Evolutionary conservation across 345 rosid genomes (phyloP).

Genomic region (Corchorus capsularis): DNA sequence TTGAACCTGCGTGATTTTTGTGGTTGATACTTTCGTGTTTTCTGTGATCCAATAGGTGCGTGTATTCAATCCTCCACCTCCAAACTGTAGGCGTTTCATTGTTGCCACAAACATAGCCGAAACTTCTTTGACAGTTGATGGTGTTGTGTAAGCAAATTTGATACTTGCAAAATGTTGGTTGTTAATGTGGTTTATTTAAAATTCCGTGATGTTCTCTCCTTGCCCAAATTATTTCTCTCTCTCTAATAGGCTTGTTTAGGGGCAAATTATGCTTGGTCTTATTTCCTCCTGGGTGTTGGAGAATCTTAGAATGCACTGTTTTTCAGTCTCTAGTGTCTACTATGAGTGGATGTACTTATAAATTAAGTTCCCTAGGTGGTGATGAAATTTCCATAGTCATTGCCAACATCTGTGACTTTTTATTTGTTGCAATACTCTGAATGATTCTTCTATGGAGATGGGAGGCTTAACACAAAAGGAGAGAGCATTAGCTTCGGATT

Average conservation of each 20-base stretch:
- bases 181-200: conserved; percentile 4
- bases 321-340: neutral
- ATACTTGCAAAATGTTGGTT: conserved; percentile 27
- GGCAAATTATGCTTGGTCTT: conserved; percentile 2
- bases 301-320: neutral
- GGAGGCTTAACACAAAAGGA: neutral
- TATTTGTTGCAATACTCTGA: neutral
- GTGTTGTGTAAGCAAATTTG: conserved; percentile 87
- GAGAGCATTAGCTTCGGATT: conserved; percentile 1
- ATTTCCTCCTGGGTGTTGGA: neutral
- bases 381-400: conserved; percentile 8
- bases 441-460: conserved; percentile 1
- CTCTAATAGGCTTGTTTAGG: neutral
- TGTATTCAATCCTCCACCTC: conserved; percentile 91
- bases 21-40: conserved; percentile 30
- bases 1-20: neutral
- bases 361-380: neutral
- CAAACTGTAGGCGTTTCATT: conserved; percentile 88
- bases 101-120: conserved; percentile 97
- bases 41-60: conserved; percentile 65
- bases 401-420: neutral
- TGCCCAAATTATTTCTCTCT: neutral
- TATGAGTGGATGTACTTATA: conserved; percentile 7
- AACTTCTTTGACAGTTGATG: conserved; percentile 97
- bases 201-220: neutral